Evolutionary conservation across 768 basidiomycete species (phyloP), one percentile per base, ranked within the genome.

Genomic region (Paxillus ammoniavirescens): DNA sequence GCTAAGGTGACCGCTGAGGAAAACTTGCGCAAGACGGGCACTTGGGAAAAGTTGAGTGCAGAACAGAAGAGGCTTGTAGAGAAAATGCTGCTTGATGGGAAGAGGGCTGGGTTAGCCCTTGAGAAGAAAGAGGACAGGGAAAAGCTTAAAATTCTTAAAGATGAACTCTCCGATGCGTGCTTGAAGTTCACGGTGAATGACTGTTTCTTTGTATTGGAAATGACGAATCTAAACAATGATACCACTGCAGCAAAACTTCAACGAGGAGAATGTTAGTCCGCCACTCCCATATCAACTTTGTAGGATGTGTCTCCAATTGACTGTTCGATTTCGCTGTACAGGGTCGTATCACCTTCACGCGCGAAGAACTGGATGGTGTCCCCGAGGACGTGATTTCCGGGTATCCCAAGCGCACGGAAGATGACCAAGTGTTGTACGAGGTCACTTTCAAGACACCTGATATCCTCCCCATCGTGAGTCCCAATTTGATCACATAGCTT

Each of bases 391-490:
- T 93, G 18, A 64, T 93, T 21, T 86, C 84, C 17, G 91, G 92
- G 7, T 94, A 85, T 65, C 76, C 76, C 26, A 88, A 86, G 63
- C 82, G 81, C 42, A 80, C 75, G 0, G 83, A 84, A 54, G 82
- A 72, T 31, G 76, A 67, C 57, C 76, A 78, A 46, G 85, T 81
- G 49, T 68, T 86, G 9, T 89, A 83, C 68, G 84, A 87, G 43
- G 80, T 89, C 36, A 89, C 90, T 0, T 90, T 80, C 77, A 91
- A 89, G 72, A 89, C 88, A 0, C 89, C 89, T 2, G 90, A 91
- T 61, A 87, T 91, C 60, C 82, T 86, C 71, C 90, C 90, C 0
- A 42, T 93, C 46, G 90, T 89, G 62, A 52, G 82, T 70, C 4
- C 36, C 35, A 44, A 26, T 9, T 15, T 36, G 12, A 38, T 43